Evolutionary conservation across 2,329 filamentous ascomycete genomes (phyloP), one percentile per base, ranked within the genome.

Genomic region (Beauveria varroae): DNA sequence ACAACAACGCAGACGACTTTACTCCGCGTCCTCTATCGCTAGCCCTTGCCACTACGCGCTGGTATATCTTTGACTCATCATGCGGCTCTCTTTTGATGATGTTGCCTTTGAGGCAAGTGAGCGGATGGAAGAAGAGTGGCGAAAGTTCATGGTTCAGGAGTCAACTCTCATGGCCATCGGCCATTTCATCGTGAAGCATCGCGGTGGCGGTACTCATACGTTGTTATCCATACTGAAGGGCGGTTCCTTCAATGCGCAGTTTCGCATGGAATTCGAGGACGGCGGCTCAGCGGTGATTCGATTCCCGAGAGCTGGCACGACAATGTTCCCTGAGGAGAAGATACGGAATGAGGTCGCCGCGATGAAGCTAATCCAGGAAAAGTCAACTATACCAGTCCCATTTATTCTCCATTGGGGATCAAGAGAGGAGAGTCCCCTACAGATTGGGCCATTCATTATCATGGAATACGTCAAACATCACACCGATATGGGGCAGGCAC

Each of bases 151-250:
- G n/a, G 30, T 55, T 24, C 28, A 55, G 34, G 18, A 47, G 49
- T 50, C 57, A 2, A 60, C 40, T 5, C 41, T 53, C 3, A 20
- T 26, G 2, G 57, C 50, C 2, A 61, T 61, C 18, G 58, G 58
- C 12, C n/a, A 43, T 34, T 61, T 61, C 30, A 49, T 60, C 18
- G 58, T 55, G n/a, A 54, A 60, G 58, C 58, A 60, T 34, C 41
- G 49, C 4, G 22, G 46, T 8, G 22, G 50, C 9, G 40, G 30
- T 22, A 43, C 26, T n/a, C 44, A 28, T 10, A 22, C 8, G 12
- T 10, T 20, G 5, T 30, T 20, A 14, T 12, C 40, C 12, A 40
- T 50, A 12, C 41, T 28, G 3, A 55, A 49, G 16, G 28, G 41
- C 18, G 51, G 44, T 5, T 26, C 50, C 0, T 61, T 22, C 28